These are phyloP conservation scores for Fagus crenata DNA, from an alignment of 306 rosid genomes.

Conservation along the genomic window DNA sequence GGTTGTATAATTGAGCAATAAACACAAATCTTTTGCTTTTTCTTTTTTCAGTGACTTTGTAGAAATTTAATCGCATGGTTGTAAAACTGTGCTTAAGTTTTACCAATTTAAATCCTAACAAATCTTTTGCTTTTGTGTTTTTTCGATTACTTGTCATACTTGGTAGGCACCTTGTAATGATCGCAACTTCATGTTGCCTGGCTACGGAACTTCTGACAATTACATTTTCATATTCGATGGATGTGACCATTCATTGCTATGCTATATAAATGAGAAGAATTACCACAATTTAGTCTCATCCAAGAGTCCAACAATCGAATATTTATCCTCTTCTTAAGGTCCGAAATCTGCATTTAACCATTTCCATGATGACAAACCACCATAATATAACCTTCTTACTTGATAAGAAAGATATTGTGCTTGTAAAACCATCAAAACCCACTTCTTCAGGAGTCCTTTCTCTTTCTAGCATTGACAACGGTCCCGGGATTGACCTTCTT, in stretches of 20 bases:
- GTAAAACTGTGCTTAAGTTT: too few species aligned
- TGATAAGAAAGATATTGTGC: conserved; percentile 14
- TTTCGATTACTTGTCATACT: neutral
- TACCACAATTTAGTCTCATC: neutral
- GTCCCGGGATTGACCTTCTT: neutral
- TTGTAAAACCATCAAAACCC: conserved; percentile 29
- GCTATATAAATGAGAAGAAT: neutral
- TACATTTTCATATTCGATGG: neutral
- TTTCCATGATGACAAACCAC: neutral
- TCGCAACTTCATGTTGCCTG: too few species aligned
- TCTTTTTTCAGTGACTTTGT: too few species aligned
- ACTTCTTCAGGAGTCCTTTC: conserved; percentile 23
- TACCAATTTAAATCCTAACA: neutral
- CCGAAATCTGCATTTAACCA: neutral
- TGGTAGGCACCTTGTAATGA: neutral
- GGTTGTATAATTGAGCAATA: too few species aligned
- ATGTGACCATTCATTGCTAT: neutral
- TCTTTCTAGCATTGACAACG: conserved; percentile 26
- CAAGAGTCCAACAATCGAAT: neutral
- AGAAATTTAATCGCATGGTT: too few species aligned
- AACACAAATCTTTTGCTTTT: too few species aligned
- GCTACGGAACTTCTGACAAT: too few species aligned
- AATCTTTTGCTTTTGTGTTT: neutral
- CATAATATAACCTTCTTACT: neutral
- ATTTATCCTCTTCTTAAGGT: neutral